Percentiles rank a stretch among this genome's conserved stretches.
These are phyloP conservation scores for Emergomyces orientalis DNA, from an alignment of 2,329 filamentous ascomycete species.

Conservation along the genomic window DNA sequence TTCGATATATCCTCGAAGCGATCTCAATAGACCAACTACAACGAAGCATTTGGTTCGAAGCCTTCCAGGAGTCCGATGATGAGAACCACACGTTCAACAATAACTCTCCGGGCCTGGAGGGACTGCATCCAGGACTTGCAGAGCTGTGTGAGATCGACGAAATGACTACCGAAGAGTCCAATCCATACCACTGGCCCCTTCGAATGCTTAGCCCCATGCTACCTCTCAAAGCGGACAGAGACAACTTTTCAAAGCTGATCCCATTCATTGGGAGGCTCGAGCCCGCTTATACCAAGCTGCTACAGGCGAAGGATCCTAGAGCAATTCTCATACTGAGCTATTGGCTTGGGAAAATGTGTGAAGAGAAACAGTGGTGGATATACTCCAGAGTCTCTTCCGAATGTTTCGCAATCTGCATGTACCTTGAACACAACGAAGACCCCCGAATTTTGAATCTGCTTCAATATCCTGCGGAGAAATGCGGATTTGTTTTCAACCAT, in stretches of 20 bases:
- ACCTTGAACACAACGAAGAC: conserved; percentile 25
- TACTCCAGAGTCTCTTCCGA: conserved; percentile 25
- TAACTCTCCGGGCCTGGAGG: conserved; percentile 22
- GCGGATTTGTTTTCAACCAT: conserved; percentile 25
- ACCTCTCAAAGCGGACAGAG: conserved; percentile 19
- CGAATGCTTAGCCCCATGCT: conserved; percentile 28
- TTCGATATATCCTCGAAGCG: conserved; percentile 25
- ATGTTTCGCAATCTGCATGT: conserved; percentile 32
- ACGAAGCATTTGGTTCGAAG: conserved; percentile 28
- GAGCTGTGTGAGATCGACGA: conserved; percentile 28
- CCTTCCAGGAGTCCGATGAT: conserved; percentile 23
- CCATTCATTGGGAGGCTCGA: conserved; percentile 29
- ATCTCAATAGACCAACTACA: conserved; percentile 18
- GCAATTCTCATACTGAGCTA: conserved; percentile 27
- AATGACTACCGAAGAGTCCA: conserved; percentile 22
- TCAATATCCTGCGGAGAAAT: conserved; percentile 26
- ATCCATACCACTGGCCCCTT: conserved; percentile 30
- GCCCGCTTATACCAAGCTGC: conserved; percentile 22
- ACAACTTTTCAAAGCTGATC: conserved; percentile 21
- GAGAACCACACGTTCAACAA: conserved; percentile 21
- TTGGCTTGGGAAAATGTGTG: conserved; percentile 28
- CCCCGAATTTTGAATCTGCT: conserved; percentile 23
- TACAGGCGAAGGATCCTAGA: conserved; percentile 25
- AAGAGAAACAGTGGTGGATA: conserved; percentile 25
- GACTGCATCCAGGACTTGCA: conserved; percentile 25